These are phyloP conservation scores for Saccharomycopsis sp. DNA, from an alignment of 805 yeast species.

Conservation along the genomic window DNA sequence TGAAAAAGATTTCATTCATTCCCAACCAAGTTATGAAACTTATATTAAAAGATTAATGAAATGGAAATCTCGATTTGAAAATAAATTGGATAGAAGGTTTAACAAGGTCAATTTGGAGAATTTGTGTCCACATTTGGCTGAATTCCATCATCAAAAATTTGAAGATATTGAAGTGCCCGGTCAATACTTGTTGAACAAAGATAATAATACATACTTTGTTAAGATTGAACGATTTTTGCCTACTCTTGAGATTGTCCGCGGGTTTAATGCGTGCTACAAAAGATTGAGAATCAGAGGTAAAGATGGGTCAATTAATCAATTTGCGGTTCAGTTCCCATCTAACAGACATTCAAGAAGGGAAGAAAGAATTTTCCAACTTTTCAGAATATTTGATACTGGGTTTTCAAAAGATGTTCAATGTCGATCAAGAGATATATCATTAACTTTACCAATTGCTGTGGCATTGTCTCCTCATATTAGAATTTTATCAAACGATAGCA, in stretches of 20 bases:
- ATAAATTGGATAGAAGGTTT: constrained; percentile 79
- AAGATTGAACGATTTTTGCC: constrained; percentile 93
- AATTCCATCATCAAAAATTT: constrained; percentile 96
- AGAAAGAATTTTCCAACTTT: constrained; percentile 86
- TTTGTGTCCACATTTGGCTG: constrained; percentile 89
- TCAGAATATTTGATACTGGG: constrained; percentile 80
- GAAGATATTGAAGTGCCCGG: constrained; percentile 98
- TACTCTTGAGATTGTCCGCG: constrained; percentile 78
- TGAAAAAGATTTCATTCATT: constrained; percentile 80
- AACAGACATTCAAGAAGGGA: constrained; percentile 96
- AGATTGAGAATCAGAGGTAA: constrained; percentile 86
- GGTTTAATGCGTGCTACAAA: constrained; percentile 84
- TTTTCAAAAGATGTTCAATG: constrained; percentile 78
- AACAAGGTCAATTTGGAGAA: constrained; percentile 77
- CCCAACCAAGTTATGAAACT: constrained; percentile 82
- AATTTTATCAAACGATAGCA: constrained; percentile 73
- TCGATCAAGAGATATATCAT: constrained; percentile 74
- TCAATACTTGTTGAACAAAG: constrained; percentile 83
- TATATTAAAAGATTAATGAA: constrained; percentile 76
- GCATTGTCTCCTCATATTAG: constrained; percentile 94
- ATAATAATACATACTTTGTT: constrained; percentile 81
- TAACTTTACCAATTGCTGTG: constrained; percentile 85
- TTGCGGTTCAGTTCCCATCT: constrained; percentile 96
- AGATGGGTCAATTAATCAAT: constrained; percentile 86
- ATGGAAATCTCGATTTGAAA: constrained; percentile 93